A percentile compares a stretch with the other conserved stretches of the same genome.
phyloP scores from a whole-genome alignment of 495 filamentous ascomycete genomes.

The Patellaria atrata region DNA sequence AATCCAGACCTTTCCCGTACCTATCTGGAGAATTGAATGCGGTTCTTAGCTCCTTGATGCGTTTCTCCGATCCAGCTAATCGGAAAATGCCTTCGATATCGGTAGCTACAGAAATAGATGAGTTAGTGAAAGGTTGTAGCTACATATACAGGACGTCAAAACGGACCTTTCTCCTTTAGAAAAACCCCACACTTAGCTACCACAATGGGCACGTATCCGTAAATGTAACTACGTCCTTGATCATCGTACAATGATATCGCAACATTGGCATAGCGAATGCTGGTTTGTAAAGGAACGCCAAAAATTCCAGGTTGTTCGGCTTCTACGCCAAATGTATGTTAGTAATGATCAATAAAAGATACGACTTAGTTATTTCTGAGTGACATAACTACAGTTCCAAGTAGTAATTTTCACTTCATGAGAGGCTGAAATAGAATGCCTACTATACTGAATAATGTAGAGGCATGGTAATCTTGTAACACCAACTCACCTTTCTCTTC shows the following conservation, averaged over 20 bases:
- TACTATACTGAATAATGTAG: no score
- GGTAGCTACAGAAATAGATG: constrained; percentile 49
- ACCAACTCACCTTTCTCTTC: constrained; percentile 75
- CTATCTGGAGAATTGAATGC: constrained; percentile 90
- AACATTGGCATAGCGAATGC: constrained; percentile 97
- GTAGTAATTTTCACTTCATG: no score
- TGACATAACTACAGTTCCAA: no score
- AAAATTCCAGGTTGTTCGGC: constrained; percentile 53
- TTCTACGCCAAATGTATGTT: constrained; percentile 8
- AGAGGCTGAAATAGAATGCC: no score
- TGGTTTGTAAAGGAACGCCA: constrained; percentile 82
- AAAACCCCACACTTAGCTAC: constrained; percentile 98
- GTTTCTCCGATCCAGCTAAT: constrained; percentile 87
- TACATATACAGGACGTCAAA: not conserved
- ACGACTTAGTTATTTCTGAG: no score
- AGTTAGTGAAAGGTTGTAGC: not conserved
- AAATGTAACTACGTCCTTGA: constrained; percentile 86
- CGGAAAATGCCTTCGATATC: constrained; percentile 96
- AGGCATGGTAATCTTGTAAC: no score
- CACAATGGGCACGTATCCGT: constrained; percentile 97
- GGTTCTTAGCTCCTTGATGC: constrained; percentile 88
- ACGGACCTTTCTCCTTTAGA: constrained; percentile 91
- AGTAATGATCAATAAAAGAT: no score
- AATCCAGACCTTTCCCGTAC: constrained; percentile 93
- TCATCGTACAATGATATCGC: constrained; percentile 91